Evolutionary conservation across 164 flowering plant species (phyloP).

Genomic region (Vitis riparia): DNA sequence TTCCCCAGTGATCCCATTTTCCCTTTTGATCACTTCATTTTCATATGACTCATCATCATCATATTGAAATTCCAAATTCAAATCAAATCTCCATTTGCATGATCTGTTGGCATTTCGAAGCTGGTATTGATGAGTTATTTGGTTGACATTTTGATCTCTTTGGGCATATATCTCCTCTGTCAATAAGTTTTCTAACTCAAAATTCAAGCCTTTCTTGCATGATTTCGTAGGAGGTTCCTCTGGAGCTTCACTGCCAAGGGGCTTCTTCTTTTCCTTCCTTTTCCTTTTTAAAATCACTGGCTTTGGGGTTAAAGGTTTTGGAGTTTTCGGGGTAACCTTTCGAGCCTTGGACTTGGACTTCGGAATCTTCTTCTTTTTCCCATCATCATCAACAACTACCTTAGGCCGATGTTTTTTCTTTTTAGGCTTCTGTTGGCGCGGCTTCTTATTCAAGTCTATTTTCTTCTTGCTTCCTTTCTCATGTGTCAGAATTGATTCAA

Average conservation of each 20-base stretch:
- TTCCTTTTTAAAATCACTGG: neutral
- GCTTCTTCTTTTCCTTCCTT: slow-evolving; percentile 1
- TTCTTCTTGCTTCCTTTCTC: neutral
- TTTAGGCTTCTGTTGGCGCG: slow-evolving; percentile 7
- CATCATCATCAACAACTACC: slow-evolving; percentile 14
- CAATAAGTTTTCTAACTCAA: too few species aligned
- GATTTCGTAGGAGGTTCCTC: neutral
- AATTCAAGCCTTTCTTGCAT: slow-evolving; percentile 3
- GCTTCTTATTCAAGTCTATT: slow-evolving; percentile 5
- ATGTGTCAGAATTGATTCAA: too few species aligned
- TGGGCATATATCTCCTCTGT: too few species aligned
- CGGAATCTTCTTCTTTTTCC: neutral
- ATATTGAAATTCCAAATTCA: neutral
- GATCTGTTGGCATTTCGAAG: too few species aligned
- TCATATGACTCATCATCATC: neutral
- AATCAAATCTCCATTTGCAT: neutral
- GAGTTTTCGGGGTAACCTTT: neutral
- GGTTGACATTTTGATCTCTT: too few species aligned
- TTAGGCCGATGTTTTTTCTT: slow-evolving; percentile 21
- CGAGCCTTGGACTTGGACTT: neutral
- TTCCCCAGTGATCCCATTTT: too few species aligned
- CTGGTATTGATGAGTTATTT: too few species aligned
- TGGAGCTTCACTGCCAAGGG: neutral
- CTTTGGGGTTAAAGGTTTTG: neutral
- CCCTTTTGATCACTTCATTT: too few species aligned